phyloP scores from a whole-genome alignment of 495 filamentous ascomycete species.

The Neurospora africana region DNA sequence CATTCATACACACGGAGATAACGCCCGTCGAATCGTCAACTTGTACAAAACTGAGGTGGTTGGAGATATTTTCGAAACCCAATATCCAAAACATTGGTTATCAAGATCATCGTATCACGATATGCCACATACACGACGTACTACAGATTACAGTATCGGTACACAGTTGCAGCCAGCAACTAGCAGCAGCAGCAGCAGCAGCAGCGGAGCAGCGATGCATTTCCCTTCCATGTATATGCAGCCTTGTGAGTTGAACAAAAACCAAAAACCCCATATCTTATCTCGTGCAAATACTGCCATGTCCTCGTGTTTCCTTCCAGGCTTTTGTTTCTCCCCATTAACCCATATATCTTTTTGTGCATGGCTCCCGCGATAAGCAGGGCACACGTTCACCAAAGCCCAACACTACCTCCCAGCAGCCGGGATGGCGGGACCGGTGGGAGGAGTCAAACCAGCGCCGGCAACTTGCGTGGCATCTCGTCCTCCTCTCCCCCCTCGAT shows the following conservation, averaged over 20 bases:
- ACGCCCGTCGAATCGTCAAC: not conserved
- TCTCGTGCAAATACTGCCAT: not conserved
- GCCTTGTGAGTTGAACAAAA: not conserved
- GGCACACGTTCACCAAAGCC: not conserved
- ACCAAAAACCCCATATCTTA: not conserved
- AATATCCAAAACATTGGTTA: not conserved
- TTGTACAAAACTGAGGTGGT: not conserved
- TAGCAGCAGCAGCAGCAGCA: not conserved
- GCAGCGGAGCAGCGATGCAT: not conserved
- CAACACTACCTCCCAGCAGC: not conserved
- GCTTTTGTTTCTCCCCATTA: not conserved
- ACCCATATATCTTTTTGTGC: not conserved
- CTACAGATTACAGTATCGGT: not conserved
- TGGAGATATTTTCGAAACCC: not conserved
- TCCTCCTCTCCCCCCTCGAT: slow-evolving; percentile 5
- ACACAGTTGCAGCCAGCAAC: not conserved
- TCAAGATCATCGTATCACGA: not conserved
- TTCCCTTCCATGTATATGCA: not conserved
- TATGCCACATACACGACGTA: not conserved
- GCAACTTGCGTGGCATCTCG: slow-evolving; percentile 1
- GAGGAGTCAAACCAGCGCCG: not conserved
- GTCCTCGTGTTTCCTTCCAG: not conserved
- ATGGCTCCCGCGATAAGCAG: not conserved
- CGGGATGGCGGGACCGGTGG: not conserved
- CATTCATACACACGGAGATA: not conserved